These are phyloP conservation scores for Escovopsis sp. DNA, from an alignment of 2,329 filamentous ascomycete species.

Conservation along the genomic window DNA sequence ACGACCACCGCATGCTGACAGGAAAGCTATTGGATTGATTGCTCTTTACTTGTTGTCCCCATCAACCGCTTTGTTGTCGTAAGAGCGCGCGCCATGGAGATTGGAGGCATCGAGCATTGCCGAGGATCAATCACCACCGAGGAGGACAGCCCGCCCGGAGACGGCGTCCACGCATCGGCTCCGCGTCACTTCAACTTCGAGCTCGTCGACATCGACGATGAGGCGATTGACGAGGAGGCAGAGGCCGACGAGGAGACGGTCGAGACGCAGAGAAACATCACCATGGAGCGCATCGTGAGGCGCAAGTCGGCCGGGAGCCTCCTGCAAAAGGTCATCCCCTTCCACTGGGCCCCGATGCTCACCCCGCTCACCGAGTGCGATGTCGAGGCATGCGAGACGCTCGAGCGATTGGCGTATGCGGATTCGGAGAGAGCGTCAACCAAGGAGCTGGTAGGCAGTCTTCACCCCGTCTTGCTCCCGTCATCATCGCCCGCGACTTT, in stretches of 20 bases:
- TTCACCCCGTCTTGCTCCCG: neutral
- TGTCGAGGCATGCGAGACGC: conserved; percentile 40
- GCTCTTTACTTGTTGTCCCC: too few species aligned
- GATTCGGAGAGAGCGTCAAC: conserved; percentile 34
- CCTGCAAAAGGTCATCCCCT: conserved; percentile 33
- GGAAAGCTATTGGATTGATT: too few species aligned
- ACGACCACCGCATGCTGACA: too few species aligned
- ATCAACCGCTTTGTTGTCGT: too few species aligned
- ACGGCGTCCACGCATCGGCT: neutral
- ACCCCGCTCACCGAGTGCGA: conserved; percentile 56
- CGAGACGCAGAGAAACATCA: conserved; percentile 24
- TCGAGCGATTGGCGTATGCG: conserved; percentile 40
- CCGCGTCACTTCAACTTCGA: neutral
- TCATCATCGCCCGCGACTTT: neutral
- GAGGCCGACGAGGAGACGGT: conserved; percentile 24
- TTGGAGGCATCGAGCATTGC: too few species aligned
- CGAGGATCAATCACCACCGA: too few species aligned
- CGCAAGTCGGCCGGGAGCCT: conserved; percentile 16
- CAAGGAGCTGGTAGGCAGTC: conserved; percentile 35
- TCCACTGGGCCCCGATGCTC: conserved; percentile 47
- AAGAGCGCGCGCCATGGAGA: too few species aligned
- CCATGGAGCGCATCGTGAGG: conserved; percentile 23
- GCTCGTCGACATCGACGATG: neutral
- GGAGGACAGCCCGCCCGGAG: neutral
- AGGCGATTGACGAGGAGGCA: conserved; percentile 25